Conservation (phyloP, 2,329 filamentous ascomycete species). For the Epichloe sibirici region DNA sequence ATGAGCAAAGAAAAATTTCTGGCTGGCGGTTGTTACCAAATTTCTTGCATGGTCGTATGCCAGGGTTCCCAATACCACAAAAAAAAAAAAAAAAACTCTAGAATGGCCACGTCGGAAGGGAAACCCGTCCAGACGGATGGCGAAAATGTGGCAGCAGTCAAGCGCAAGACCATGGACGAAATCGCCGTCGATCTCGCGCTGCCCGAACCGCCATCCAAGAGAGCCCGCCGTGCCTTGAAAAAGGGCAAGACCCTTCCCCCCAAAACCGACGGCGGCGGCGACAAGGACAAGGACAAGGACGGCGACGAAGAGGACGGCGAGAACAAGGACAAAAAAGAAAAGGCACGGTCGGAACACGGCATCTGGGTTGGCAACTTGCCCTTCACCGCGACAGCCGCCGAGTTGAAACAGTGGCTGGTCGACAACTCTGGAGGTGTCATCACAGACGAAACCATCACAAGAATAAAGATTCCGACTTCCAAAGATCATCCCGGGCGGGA, state of each 20-base stretch:
- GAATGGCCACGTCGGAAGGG: conserved; percentile 9
- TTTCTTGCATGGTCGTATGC: too few relatives aligned
- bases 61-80: not conserved
- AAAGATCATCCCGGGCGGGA: conserved; percentile 34
- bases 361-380: conserved; percentile 94
- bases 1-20: not conserved
- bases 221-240: conserved; percentile 78
- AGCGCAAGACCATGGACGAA: conserved; percentile 63
- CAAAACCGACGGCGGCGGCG: conserved; percentile 25
- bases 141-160: conserved; percentile 21
- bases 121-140: conserved; percentile 2
- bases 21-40: not conserved
- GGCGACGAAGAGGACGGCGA: conserved; percentile 22
- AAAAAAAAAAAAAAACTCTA: too few relatives aligned
- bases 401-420: conserved; percentile 70
- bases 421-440: conserved; percentile 56
- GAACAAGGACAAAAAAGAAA: conserved; percentile 29
- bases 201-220: conserved; percentile 94
- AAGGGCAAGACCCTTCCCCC: conserved; percentile 56
- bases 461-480: conserved; percentile 64
- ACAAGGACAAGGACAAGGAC: conserved; percentile 22
- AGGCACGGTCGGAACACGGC: conserved; percentile 63
- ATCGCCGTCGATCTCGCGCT: conserved; percentile 81
- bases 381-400: conserved; percentile 64
- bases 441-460: conserved; percentile 60